Evolutionary conservation across 2,329 filamentous ascomycete species (phyloP).

Genomic region (Arachnopeziza araneosa): DNA sequence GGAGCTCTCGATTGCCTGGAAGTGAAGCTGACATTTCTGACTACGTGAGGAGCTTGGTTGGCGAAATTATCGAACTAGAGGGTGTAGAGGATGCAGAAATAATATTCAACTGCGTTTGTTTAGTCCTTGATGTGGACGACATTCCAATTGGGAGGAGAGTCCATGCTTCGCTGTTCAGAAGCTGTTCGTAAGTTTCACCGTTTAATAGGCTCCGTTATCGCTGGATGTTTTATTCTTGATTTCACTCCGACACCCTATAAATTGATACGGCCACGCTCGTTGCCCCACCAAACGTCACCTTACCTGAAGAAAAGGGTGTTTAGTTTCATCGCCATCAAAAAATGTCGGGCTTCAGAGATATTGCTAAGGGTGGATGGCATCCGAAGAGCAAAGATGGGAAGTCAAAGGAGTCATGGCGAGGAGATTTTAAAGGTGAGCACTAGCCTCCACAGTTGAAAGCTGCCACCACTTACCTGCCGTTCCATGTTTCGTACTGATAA

Average conservation of each 20-base stretch:
- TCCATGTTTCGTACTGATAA: not conserved
- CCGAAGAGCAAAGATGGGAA: constrained; percentile 46
- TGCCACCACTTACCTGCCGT: not conserved
- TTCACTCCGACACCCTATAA: no score
- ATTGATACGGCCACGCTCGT: no score
- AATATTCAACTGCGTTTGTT: not conserved
- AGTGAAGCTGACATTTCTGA: constrained; percentile 57
- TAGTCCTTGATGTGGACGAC: no score
- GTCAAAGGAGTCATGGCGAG: constrained; percentile 45
- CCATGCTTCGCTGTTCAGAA: no score
- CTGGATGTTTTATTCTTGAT: no score
- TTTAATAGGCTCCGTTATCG: no score
- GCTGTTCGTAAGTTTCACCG: no score
- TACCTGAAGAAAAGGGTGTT: not conserved
- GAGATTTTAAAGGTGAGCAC: constrained; percentile 25
- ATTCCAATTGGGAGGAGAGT: no score
- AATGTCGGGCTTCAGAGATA: constrained; percentile 43
- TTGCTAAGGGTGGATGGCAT: constrained; percentile 48
- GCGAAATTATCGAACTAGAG: not conserved
- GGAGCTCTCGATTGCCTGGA: constrained; percentile 71
- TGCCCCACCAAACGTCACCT: no score
- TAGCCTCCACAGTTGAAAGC: not conserved
- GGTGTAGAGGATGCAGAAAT: not conserved
- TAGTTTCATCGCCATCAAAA: not conserved
- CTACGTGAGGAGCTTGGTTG: not conserved